Base-by-base conservation (phyloP, 139 green algal species). In the Chlamydomonas sp. region DNA sequence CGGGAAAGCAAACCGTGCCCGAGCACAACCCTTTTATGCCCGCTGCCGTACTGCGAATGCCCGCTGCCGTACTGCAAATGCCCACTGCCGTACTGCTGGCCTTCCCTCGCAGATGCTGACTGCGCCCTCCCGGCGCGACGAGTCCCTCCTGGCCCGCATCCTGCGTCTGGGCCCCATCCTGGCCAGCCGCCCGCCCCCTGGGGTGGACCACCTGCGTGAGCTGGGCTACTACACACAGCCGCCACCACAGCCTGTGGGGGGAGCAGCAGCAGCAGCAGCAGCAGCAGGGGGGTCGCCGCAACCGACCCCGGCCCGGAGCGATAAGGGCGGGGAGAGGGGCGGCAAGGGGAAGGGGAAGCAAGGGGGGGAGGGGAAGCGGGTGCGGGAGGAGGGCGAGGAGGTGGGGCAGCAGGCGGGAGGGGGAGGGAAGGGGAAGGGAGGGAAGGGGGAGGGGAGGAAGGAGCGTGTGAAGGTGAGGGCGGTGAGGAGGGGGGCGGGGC, bases 61-160 rank as follows among this genome's bases (percentile, higher is more conserved):
- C 16, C 17, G 31, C 31, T 49, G 31, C 16, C 68, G 68, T 75
- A 1, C 68, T 18, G 12, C 12, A 12, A 49, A 20, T 15, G 15
- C 69, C 69, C 69, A 49, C 69, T 15, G 69, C 17, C 15, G 4
- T 18, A 12, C n/a, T 75, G 69, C 67, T 4, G 14, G 14, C 67
- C 14, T 15, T 5, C n/a, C 12, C 12, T 49, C n/a, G n/a, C 83
- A 89, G 85, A 75, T 90, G 78, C 90, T 92, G 69, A 88, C 86
- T 9, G 90, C 90, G 31, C 90, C 90, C 9, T 68, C 59, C 59
- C 57, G 16, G 5, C 77, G 77, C 9, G 59, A 87, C 15, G 90
- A 92, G 78, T 90, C 86, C 31, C 60, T 90, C 18, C 83, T 92
- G 1, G 62, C 85, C 12, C 90, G 90, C 77, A 88, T 92, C 72